phyloP scores from a whole-genome alignment of 2,329 filamentous ascomycete species.

The Periconia sp. region DNA sequence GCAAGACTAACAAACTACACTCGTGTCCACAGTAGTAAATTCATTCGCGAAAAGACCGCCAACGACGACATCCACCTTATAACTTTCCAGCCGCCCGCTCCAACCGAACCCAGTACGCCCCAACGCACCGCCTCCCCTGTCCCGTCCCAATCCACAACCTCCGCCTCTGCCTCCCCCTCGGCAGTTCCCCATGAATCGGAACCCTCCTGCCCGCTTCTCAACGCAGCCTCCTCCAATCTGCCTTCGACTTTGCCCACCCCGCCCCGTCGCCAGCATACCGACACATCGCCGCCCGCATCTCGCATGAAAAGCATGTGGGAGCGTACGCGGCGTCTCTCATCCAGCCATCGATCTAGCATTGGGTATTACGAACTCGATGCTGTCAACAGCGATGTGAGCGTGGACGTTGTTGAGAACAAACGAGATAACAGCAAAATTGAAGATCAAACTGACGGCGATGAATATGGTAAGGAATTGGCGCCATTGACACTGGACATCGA shows the following conservation, averaged over 20 bases:
- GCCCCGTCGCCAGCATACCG: constrained; percentile 18
- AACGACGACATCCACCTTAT: constrained; percentile 29
- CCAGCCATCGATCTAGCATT: constrained; percentile 8
- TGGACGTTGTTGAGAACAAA: not conserved
- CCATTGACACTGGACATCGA: constrained; percentile 20
- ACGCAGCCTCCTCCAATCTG: constrained; percentile 25
- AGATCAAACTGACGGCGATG: not conserved
- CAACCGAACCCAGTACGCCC: constrained; percentile 1
- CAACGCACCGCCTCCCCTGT: not conserved
- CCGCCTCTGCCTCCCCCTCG: constrained; percentile 8
- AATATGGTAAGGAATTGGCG: constrained; percentile 2
- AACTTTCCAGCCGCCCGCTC: constrained; percentile 19
- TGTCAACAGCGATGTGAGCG: not conserved
- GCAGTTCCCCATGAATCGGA: constrained; percentile 5
- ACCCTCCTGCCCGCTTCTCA: constrained; percentile 21
- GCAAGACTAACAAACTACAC: not conserved
- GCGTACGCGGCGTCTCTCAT: constrained; percentile 14
- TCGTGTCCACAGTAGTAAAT: constrained; percentile 17
- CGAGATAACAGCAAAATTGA: not conserved
- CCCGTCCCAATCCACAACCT: constrained; percentile 9
- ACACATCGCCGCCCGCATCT: constrained; percentile 14
- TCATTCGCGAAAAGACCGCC: constrained; percentile 35
- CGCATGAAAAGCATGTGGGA: constrained; percentile 32
- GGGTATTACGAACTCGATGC: constrained; percentile 15
- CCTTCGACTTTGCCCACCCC: constrained; percentile 24